These are phyloP conservation scores for Aspergillus sp. DNA, from an alignment of 2,329 filamentous ascomycete species.

Conservation along the genomic window DNA sequence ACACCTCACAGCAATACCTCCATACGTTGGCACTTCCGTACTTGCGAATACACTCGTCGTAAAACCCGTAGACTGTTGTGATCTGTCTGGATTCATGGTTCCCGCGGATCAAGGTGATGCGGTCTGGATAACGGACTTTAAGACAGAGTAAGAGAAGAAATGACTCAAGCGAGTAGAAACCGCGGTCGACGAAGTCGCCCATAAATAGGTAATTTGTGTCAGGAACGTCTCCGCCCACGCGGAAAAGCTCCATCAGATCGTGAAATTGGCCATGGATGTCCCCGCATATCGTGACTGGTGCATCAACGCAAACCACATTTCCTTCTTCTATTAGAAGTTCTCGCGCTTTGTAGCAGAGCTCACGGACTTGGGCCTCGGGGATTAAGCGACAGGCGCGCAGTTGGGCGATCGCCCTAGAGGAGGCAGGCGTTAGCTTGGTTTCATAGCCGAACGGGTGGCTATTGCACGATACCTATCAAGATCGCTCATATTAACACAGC, in stretches of 20 bases:
- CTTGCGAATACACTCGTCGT: constrained; percentile 94
- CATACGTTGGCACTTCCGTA: constrained; percentile 97
- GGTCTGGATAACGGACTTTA: constrained; percentile 95
- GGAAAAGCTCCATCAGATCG: constrained; percentile 93
- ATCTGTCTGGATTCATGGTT: constrained; percentile 97
- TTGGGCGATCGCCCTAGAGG: constrained; percentile 81
- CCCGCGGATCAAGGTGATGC: constrained; percentile 92
- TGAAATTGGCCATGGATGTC: constrained; percentile 98
- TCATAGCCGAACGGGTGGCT: too few relatives aligned
- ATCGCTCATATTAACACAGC: constrained; percentile 71
- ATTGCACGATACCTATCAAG: constrained; percentile 70
- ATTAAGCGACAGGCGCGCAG: constrained; percentile 94
- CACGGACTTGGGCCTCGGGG: constrained; percentile 89
- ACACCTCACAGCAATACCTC: constrained; percentile 96
- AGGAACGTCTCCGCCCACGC: constrained; percentile 88
- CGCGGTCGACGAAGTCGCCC: constrained; percentile 97
- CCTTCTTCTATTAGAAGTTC: constrained; percentile 96
- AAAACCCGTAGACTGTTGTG: constrained; percentile 96
- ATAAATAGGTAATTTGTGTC: constrained; percentile 98
- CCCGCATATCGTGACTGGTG: constrained; percentile 94
- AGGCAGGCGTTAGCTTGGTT: constrained; percentile 9
- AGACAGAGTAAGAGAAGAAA: constrained; percentile 93
- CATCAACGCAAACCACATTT: constrained; percentile 93
- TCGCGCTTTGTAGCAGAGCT: constrained; percentile 94
- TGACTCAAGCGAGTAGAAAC: constrained; percentile 96